Evolutionary conservation across 345 rosid genomes (phyloP).

Genomic region (Sonneratia alba): DNA sequence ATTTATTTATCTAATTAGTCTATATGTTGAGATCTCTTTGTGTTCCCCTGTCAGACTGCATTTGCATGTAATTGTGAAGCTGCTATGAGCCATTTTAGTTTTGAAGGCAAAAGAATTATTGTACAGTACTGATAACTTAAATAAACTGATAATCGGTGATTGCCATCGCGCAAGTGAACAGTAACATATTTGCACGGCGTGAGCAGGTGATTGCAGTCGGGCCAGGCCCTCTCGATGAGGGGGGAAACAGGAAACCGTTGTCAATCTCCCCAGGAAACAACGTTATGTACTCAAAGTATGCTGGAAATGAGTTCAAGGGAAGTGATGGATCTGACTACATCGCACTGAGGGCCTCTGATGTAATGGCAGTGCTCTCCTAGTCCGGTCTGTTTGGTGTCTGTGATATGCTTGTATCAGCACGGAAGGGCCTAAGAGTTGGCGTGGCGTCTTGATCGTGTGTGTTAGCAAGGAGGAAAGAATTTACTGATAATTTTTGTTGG

Average conservation of each 20-base stretch:
- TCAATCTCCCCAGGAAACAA: constrained; percentile 56
- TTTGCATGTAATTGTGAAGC: background rate
- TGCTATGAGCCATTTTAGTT: background rate
- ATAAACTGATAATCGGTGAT: too few species aligned
- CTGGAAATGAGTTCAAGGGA: constrained; percentile 88
- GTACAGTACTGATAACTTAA: too few species aligned
- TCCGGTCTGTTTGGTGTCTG: background rate
- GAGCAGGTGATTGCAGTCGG: constrained; percentile 80
- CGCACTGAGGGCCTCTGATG: constrained; percentile 73
- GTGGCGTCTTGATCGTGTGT: too few species aligned
- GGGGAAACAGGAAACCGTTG: constrained; percentile 48
- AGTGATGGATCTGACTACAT: constrained; percentile 70
- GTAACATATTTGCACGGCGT: background rate
- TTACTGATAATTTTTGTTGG: too few species aligned
- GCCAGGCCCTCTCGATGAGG: constrained; percentile 76
- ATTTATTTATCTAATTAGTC: too few species aligned
- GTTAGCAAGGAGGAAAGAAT: too few species aligned
- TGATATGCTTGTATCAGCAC: background rate
- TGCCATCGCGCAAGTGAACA: too few species aligned
- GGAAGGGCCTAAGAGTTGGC: too few species aligned
- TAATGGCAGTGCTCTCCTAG: constrained; percentile 91
- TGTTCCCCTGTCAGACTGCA: too few species aligned
- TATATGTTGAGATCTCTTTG: too few species aligned
- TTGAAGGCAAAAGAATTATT: background rate
- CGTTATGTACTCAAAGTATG: constrained; percentile 82